A percentile compares a stretch with the other conserved stretches of the same genome.
Conservation (phyloP, 306 rosid genomes). For the Castanospermum australe region DNA sequence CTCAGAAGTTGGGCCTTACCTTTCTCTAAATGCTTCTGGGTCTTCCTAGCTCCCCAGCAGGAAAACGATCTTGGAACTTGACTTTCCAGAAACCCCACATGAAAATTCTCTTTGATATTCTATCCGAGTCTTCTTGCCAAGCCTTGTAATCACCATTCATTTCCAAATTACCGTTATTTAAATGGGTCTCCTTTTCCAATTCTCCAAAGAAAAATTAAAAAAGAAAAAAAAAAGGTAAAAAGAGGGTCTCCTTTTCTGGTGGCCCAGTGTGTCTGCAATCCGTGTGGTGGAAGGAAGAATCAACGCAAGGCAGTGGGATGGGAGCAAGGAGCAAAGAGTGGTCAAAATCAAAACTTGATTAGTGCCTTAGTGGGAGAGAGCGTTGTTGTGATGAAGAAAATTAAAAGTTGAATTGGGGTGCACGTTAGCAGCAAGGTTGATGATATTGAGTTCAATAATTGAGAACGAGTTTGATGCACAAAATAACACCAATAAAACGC, state of each 20-base stretch:
- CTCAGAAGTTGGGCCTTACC: conserved; percentile 35
- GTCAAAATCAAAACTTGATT: conserved; percentile 27
- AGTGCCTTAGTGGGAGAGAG: conserved; percentile 5
- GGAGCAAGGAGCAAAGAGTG: conserved; percentile 14
- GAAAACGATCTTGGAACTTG: conserved; percentile 6
- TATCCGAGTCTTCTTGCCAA: conserved; percentile 16
- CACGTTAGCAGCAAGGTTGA: conserved; percentile 16
- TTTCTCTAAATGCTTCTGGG: conserved; percentile 22
- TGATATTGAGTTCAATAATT: conserved; percentile 22
- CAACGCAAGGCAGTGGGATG: conserved; percentile 5
- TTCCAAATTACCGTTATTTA: conserved; percentile 39
- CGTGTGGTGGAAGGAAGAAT: conserved; percentile 2
- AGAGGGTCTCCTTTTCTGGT: too few species aligned
- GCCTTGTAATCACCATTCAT: conserved; percentile 35
- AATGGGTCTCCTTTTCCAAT: conserved; percentile 1
- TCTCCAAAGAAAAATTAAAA: conserved; percentile 15
- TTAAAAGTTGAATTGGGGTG: conserved; percentile 7
- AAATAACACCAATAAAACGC: background rate
- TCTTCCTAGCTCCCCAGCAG: conserved; percentile 22
- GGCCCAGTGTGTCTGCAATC: too few species aligned
- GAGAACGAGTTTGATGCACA: background rate
- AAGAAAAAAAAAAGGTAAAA: too few species aligned
- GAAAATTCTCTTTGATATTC: conserved; percentile 1
- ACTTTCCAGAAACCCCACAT: conserved; percentile 11
- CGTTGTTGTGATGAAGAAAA: background rate